Evolutionary conservation across 2,329 filamentous ascomycete genomes (phyloP), one percentile per base, ranked within the genome.

Genomic region (Microsporum canis): DNA sequence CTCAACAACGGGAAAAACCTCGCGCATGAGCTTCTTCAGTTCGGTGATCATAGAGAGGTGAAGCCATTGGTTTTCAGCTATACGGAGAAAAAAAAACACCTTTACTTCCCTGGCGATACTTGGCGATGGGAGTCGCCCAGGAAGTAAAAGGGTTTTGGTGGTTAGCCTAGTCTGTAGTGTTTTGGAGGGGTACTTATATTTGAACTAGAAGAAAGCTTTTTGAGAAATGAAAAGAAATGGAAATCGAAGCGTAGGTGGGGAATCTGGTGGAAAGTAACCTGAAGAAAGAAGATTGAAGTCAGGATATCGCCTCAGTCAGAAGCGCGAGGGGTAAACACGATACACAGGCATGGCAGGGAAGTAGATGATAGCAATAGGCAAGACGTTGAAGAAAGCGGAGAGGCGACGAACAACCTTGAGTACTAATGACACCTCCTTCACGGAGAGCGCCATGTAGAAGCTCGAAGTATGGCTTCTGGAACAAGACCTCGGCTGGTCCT

Each of bases 1-100:
- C 80, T 99, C 94, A 76, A 88, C 94, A 65, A 89, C 89, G 66
- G 94, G 91, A 87, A 99, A 99, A 77, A 99, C 89, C 77, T 94
- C 88, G 77, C 88, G 88, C 88, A 92, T 96, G 73, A 91, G 84
- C 83, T 96, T 91, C 85, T 96, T 96, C 72, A 99, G 88, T 80
- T 92, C 84, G 75, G 86, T 85, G 79, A 99, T 99, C 71, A 99
- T 85, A 63, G 87, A 83, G 70, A 99, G 84, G 81, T 99, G 94
- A 64, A 99, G 88, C 94, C 94, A 99, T 80, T 95, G 91, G 86
- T 96, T 99, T 83, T 99, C 94, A 71, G 91, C 94, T 97, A 65
- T 62, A 64, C 53, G 27, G 39, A 27, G 53, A 43, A 34, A 66
- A 29, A 17, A 45, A 51, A 45, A 33, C 49, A n/a, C 10, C 3